phyloP scores from a whole-genome alignment of 1,284 basidiomycete genomes.

The Ustilago sp. region DNA sequence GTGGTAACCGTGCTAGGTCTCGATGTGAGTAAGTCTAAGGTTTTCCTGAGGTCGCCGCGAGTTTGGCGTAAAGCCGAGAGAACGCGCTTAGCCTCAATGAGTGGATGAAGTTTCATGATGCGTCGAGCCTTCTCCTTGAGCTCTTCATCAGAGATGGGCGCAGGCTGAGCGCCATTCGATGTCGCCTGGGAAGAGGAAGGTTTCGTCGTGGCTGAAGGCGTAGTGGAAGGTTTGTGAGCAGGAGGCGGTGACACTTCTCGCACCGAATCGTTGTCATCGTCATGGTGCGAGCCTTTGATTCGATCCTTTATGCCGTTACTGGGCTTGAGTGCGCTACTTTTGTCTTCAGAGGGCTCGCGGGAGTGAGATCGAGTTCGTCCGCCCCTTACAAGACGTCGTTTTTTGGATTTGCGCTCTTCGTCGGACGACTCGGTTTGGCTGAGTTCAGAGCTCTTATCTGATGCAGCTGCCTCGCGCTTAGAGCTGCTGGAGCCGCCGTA shows the following conservation, averaged over 20 bases:
- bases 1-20: slow-evolving; percentile 32
- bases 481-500: slow-evolving; percentile 12
- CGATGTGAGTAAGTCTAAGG: slow-evolving; percentile 20
- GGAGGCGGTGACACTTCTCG: slow-evolving; percentile 21
- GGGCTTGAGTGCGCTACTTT: not conserved
- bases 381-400: slow-evolving; percentile 42
- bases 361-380: slow-evolving; percentile 21
- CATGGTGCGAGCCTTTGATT: slow-evolving; percentile 3
- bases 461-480: slow-evolving; percentile 20
- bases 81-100: slow-evolving; percentile 25
- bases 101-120: slow-evolving; percentile 25
- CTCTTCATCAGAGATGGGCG: slow-evolving; percentile 25
- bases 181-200: slow-evolving; percentile 6
- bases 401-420: slow-evolving; percentile 41
- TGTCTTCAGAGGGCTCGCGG: slow-evolving; percentile 17
- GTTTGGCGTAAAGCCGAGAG: slow-evolving; percentile 37
- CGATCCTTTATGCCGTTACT: not conserved
- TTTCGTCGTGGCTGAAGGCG: not conserved
- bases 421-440: slow-evolving; percentile 34
- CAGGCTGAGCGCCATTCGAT: slow-evolving; percentile 2
- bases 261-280: slow-evolving; percentile 13
- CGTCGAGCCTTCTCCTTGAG: slow-evolving; percentile 29
- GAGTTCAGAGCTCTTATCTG: slow-evolving; percentile 45
- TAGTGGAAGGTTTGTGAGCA: slow-evolving; percentile 10
- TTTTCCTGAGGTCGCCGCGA: slow-evolving; percentile 23